Evolutionary conservation across 2,329 filamentous ascomycete species (phyloP), one percentile per base, ranked within the genome.

Genomic region (Colletotrichum eleusines): DNA sequence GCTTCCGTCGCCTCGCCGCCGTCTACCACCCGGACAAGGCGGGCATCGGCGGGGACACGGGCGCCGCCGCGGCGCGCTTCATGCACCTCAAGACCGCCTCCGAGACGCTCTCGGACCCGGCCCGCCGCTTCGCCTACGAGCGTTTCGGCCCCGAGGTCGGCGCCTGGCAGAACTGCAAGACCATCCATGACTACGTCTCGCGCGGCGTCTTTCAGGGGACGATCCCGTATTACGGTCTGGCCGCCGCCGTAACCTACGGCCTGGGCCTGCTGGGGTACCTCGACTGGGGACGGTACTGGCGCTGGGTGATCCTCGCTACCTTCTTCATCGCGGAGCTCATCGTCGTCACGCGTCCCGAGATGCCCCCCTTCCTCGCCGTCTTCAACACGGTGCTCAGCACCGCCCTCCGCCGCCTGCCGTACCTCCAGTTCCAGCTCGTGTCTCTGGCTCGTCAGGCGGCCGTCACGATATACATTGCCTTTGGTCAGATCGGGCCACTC

Each of bases 11-110:
- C 44, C 85, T 97, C 73, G 89, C 88, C 44, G 88, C 89, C 31
- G 80, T 87, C 61, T 84, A 90, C 81, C 96, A 99, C 81, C 96
- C 96, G 0, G 96, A 99, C 84, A 98, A 99, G 83, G 81, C 89
- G 40, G 75, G 82, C 74, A 23, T n/a, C 46, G 46, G 44, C 73
- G 80, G 31, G 4, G 80, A 80, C 20, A 80, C 81, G 51, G 76
- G 76, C 70, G 81, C 77, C 42, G 77, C 77, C 53, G 80, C 80
- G 40, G 79, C 79, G 64, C 76, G 91, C 81, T 98, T 97, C 81
- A 90, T 98, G 57, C 90, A 92, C 76, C 87, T 98, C 76, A 95
- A 95, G 84, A 84, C 90, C 55, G 94, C 94, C 7, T 89, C 94
- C 77, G 96, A 98, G 76, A 93, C 91, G 0, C 88, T 98, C 20